phyloP scores from a whole-genome alignment of 768 basidiomycete genomes.

The Hericium coralloides region DNA sequence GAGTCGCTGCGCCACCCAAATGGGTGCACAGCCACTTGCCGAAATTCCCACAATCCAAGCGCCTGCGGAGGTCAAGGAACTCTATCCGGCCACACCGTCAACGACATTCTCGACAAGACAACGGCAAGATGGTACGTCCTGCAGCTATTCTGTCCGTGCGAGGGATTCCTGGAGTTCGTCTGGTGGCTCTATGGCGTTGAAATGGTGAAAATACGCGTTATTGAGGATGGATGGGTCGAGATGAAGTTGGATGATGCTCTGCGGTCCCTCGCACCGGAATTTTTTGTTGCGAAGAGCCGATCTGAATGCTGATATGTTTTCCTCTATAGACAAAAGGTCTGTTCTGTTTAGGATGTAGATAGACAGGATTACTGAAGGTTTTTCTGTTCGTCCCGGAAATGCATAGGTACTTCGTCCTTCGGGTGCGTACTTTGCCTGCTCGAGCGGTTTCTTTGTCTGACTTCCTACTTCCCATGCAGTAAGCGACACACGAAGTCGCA shows the following conservation, averaged over 20 bases:
- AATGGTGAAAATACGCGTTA: constrained; percentile 14
- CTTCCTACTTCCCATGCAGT: constrained; percentile 34
- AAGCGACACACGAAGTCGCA: constrained; percentile 96
- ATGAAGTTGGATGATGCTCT: constrained; percentile 26
- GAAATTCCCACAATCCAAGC: constrained; percentile 5
- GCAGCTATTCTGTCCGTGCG: constrained; percentile 11
- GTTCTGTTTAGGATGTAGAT: constrained; percentile 8
- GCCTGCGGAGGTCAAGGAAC: constrained; percentile 2
- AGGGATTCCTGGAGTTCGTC: constrained; percentile 1
- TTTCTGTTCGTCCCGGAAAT: neutral
- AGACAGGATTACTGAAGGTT: constrained; percentile 11
- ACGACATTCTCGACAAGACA: constrained; percentile 24
- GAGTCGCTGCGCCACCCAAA: neutral
- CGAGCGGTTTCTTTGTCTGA: neutral
- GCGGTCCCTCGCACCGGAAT: constrained; percentile 5
- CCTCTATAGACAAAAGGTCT: constrained; percentile 73
- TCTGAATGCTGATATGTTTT: constrained; percentile 10
- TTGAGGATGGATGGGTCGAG: constrained; percentile 25
- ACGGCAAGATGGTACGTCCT: constrained; percentile 39
- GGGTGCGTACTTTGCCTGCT: constrained; percentile 47
- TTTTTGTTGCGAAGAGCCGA: constrained; percentile 12
- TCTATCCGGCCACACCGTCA: constrained; percentile 14
- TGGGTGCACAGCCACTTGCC: neutral
- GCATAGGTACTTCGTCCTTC: constrained; percentile 92
- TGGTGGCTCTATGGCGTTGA: neutral